Conservation (phyloP, 108 stramenopile species). For the Fistulifera pelliculosa region DNA sequence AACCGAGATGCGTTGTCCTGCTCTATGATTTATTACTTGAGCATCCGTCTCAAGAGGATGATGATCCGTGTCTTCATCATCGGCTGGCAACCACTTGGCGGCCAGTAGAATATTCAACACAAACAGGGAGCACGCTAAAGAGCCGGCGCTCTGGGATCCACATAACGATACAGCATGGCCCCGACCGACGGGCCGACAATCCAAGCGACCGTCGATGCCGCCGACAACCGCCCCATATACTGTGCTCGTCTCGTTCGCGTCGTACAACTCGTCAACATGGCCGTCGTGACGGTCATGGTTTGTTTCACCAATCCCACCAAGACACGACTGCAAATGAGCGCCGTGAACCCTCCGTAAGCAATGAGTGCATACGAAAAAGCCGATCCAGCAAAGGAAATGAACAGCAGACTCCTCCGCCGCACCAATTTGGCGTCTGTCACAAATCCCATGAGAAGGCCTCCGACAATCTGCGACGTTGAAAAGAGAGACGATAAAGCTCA, state of each 20-base stretch:
- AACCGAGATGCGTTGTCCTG: background rate
- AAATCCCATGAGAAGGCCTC: conserved; percentile 71
- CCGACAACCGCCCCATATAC: conserved; percentile 52
- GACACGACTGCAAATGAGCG: conserved; percentile 60
- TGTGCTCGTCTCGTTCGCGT: conserved; percentile 34
- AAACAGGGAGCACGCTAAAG: conserved; percentile 46
- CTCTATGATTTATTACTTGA: background rate
- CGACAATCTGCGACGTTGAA: conserved; percentile 80
- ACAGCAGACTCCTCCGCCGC: conserved; percentile 47
- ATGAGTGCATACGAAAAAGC: conserved; percentile 76
- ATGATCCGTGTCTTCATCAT: conserved; percentile 12
- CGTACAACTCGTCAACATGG: conserved; percentile 59
- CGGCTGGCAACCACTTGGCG: conserved; percentile 22
- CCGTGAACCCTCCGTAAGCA: conserved; percentile 40
- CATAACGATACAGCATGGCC: conserved; percentile 53
- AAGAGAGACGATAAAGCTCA: conserved; percentile 77
- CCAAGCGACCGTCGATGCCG: conserved; percentile 59
- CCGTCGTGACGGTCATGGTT: conserved; percentile 87
- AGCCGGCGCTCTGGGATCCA: conserved; percentile 46
- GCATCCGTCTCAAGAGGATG: background rate
- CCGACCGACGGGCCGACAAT: conserved; percentile 71
- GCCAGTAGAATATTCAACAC: conserved; percentile 45
- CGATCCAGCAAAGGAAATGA: conserved; percentile 79
- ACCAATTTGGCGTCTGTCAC: conserved; percentile 64
- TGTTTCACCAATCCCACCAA: conserved; percentile 91